Evolutionary conservation across 768 basidiomycete genomes (phyloP).

Genomic region (Leccinellum albellum): DNA sequence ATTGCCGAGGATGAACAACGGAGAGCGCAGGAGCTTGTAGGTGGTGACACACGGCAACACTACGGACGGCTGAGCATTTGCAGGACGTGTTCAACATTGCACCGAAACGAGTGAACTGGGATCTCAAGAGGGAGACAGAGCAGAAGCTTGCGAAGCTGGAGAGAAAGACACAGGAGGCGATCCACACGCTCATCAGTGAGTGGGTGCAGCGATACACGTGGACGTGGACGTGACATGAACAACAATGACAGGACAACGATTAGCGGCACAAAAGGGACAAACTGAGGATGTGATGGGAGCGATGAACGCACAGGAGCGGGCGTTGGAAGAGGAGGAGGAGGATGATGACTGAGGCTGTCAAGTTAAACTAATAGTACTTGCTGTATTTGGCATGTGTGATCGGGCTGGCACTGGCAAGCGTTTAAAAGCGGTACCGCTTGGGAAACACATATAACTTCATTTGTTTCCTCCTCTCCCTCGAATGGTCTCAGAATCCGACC

Average conservation of each 20-base stretch:
- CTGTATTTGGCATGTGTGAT: slow-evolving; percentile 19
- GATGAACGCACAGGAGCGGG: slow-evolving; percentile 72
- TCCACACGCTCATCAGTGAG: slow-evolving; percentile 90
- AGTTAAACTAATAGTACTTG: no score
- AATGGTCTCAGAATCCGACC: slow-evolving; percentile 38
- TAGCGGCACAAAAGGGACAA: slow-evolving; percentile 75
- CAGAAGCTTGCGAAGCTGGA: slow-evolving; percentile 88
- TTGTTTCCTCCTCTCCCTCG: not conserved
- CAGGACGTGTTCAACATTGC: slow-evolving; percentile 97
- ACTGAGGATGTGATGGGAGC: slow-evolving; percentile 79
- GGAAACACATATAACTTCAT: not conserved
- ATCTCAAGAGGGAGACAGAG: slow-evolving; percentile 90
- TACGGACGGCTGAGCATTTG: slow-evolving; percentile 15
- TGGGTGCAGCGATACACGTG: slow-evolving; percentile 12
- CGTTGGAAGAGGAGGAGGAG: slow-evolving; percentile 46
- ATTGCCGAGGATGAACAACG: slow-evolving; percentile 83
- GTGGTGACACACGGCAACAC: slow-evolving; percentile 24
- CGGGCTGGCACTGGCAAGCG: not conserved
- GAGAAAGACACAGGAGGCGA: slow-evolving; percentile 85
- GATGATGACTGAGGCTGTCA: slow-evolving; percentile 9
- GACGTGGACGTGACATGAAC: slow-evolving; percentile 5
- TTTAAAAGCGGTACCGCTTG: slow-evolving; percentile 12
- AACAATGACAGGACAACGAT: slow-evolving; percentile 63
- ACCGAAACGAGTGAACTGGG: slow-evolving; percentile 96
- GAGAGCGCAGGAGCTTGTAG: slow-evolving; percentile 82